phyloP scores from a whole-genome alignment of 2,329 filamentous ascomycete species.

The Macrophomina phaseolina region DNA sequence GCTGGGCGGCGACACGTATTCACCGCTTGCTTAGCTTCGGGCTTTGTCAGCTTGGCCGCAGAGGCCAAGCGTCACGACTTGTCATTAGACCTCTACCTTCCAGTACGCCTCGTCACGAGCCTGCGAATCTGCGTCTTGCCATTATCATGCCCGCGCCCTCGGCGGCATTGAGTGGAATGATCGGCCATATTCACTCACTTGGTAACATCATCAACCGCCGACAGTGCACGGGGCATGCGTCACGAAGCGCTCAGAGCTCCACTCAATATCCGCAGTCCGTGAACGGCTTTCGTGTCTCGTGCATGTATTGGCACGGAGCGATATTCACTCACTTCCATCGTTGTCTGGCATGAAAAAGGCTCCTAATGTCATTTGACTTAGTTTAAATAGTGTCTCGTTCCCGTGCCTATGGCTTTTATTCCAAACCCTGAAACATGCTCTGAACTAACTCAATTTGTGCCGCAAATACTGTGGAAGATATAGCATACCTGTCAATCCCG shows the following conservation, averaged over 20 bases:
- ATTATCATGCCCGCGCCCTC: conserved; percentile 3
- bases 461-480: conserved; percentile 3
- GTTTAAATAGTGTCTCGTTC: background rate
- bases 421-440: background rate
- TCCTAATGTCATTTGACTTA: background rate
- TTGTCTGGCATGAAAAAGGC: background rate
- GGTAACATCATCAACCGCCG: background rate
- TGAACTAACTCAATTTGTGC: background rate
- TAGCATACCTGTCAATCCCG: background rate
- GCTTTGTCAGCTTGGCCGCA: conserved; percentile 23
- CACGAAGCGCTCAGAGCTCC: conserved; percentile 16
- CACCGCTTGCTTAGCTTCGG: conserved; percentile 22
- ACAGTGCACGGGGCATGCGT: background rate
- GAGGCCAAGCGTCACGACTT: conserved; percentile 10
- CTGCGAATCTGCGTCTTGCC: conserved; percentile 4
- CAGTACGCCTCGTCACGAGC: conserved; percentile 12
- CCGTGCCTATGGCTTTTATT: background rate
- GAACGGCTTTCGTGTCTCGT: background rate
- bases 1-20: conserved; percentile 7
- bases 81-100: conserved; percentile 13
- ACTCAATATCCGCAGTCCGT: background rate
- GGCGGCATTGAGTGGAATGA: background rate
- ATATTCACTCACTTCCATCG: background rate
- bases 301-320: background rate
- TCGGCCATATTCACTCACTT: background rate